Percentiles rank a stretch among this genome's conserved stretches.
These are phyloP conservation scores for Lichtheimia corymbifera DNA, from an alignment of 371 early-diverging fungal genomes.

Conservation along the genomic window DNA sequence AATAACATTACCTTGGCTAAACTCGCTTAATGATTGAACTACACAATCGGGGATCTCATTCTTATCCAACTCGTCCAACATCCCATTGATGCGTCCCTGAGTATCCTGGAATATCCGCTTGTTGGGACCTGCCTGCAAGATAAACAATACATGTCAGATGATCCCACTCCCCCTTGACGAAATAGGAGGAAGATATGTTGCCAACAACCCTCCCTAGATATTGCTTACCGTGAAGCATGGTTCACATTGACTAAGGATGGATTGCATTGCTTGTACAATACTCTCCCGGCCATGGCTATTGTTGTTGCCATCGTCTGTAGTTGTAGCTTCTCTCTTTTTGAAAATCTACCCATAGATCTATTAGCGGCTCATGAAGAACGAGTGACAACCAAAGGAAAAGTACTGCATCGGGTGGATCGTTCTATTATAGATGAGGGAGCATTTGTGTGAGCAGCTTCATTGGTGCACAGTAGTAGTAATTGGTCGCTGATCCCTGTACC, in stretches of 20 bases:
- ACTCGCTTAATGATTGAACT: slow-evolving; percentile 7
- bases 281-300: background rate
- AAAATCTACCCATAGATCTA: slow-evolving; percentile 17
- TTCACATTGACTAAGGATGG: slow-evolving; percentile 11
- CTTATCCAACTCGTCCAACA: slow-evolving; percentile 14
- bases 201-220: no score
- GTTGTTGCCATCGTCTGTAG: slow-evolving; percentile 1
- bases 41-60: slow-evolving; percentile 11
- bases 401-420: slow-evolving; percentile 29
- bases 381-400: background rate
- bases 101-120: slow-evolving; percentile 23
- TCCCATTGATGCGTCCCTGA: slow-evolving; percentile 12
- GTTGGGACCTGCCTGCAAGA: slow-evolving; percentile 12
- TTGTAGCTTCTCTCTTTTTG: slow-evolving; percentile 7
- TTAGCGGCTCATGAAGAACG: background rate
- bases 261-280: slow-evolving; percentile 4
- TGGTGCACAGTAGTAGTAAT: background rate
- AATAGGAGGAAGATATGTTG: background rate
- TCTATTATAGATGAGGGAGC: slow-evolving; percentile 8
- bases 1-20: slow-evolving; percentile 18
- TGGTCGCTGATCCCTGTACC: slow-evolving; percentile 10
- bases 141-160: background rate
- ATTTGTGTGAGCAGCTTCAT: background rate
- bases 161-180: background rate
- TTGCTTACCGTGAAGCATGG: slow-evolving; percentile 10